Conservation (phyloP, 495 filamentous ascomycete genomes). For the Xylaria castorea region DNA sequence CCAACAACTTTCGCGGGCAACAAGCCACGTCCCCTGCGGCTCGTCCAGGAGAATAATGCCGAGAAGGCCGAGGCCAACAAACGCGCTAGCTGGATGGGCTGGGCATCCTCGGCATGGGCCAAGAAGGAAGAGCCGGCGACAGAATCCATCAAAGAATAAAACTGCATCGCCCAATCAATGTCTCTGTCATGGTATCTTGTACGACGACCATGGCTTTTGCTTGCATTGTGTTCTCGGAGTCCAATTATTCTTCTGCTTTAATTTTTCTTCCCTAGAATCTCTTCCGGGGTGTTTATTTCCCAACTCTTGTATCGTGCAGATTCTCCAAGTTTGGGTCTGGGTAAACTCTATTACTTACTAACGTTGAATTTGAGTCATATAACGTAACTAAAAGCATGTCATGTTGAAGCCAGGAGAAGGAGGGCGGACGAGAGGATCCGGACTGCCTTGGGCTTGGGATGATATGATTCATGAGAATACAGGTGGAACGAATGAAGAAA, state of each 20-base stretch:
- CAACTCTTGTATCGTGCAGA: slow-evolving; percentile 22
- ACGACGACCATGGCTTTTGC: not conserved
- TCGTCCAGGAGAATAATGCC: slow-evolving; percentile 72
- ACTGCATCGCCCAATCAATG: not conserved
- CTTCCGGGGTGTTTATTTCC: not conserved
- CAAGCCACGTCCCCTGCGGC: slow-evolving; percentile 81
- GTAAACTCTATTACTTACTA: slow-evolving; percentile 16
- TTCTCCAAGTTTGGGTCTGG: slow-evolving; percentile 16
- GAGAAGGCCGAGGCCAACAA: slow-evolving; percentile 55
- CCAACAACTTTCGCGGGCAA: slow-evolving; percentile 68
- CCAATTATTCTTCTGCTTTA: not conserved
- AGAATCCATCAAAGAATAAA: slow-evolving; percentile 30
- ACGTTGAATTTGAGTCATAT: slow-evolving; percentile 20
- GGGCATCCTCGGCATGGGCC: slow-evolving; percentile 51
- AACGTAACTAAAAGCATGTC: slow-evolving; percentile 11
- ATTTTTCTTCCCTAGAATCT: not conserved
- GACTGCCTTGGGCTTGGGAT: not conserved
- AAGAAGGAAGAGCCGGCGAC: slow-evolving; percentile 48
- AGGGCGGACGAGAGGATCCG: not conserved
- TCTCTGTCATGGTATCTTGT: not conserved
- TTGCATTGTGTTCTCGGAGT: slow-evolving; percentile 13
- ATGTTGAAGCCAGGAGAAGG: slow-evolving; percentile 4
- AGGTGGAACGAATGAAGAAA: not conserved
- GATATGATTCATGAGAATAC: slow-evolving; percentile 8
- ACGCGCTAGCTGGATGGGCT: slow-evolving; percentile 64